phyloP scores from a whole-genome alignment of 2,329 filamentous ascomycete species.

The Thermoascus crustaceus region DNA sequence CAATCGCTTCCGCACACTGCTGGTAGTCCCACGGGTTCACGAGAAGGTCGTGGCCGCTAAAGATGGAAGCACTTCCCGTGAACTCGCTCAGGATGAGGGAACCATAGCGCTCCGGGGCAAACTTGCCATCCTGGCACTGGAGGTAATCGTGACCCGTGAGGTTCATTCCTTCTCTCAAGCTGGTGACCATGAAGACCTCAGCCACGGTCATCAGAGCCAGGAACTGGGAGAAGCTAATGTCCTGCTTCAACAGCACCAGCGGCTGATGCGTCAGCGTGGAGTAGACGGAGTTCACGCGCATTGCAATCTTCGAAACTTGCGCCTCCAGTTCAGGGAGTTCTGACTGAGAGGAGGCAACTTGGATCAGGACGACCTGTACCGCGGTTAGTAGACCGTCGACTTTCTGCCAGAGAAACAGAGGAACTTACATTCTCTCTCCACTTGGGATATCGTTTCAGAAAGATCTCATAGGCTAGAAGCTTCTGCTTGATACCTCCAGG shows the following conservation, averaged over 20 bases:
- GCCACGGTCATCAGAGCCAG: slow-evolving; percentile 82
- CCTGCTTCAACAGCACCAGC: slow-evolving; percentile 83
- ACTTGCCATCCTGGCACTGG: slow-evolving; percentile 76
- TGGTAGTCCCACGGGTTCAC: slow-evolving; percentile 95
- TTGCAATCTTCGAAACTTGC: slow-evolving; percentile 85
- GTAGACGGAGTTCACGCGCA: slow-evolving; percentile 80
- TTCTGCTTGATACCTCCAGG: slow-evolving; percentile 89
- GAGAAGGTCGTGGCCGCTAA: slow-evolving; percentile 67
- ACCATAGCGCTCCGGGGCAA: slow-evolving; percentile 65
- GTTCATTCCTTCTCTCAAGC: slow-evolving; percentile 94
- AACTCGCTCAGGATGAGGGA: slow-evolving; percentile 91
- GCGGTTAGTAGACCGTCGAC: slow-evolving; percentile 4
- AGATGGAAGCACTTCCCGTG: slow-evolving; percentile 79
- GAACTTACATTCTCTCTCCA: slow-evolving; percentile 61
- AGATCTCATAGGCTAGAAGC: slow-evolving; percentile 79
- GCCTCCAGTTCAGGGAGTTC: slow-evolving; percentile 79
- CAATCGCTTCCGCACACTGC: slow-evolving; percentile 76
- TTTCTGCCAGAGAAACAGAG: not conserved
- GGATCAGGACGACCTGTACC: slow-evolving; percentile 73
- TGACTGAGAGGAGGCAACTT: slow-evolving; percentile 80
- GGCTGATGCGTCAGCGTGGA: slow-evolving; percentile 86
- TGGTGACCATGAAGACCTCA: slow-evolving; percentile 85
- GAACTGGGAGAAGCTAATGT: slow-evolving; percentile 86
- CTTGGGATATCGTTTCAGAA: slow-evolving; percentile 82
- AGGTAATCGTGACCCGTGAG: slow-evolving; percentile 88